A percentile compares a stretch with the other conserved stretches of the same genome.
Evolutionary conservation across 2,329 filamentous ascomycete species (phyloP).

Genomic region (Akanthomyces lecanii): DNA sequence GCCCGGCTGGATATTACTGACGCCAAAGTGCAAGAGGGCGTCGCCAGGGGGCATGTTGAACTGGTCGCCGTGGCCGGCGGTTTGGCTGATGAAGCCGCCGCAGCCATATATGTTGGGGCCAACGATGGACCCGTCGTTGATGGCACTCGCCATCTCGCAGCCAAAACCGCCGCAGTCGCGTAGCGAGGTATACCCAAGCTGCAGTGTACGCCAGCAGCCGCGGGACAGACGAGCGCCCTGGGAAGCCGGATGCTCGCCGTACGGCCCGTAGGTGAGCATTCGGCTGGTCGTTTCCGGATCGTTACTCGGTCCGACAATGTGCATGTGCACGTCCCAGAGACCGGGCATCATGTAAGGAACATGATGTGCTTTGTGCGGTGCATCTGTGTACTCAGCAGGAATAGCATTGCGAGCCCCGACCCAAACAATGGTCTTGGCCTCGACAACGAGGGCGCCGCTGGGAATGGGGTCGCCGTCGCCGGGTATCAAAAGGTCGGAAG

Average conservation of each 20-base stretch:
- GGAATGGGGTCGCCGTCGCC: conserved; percentile 32
- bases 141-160: conserved; percentile 38
- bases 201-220: conserved; percentile 35
- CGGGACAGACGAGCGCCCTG: conserved; percentile 36
- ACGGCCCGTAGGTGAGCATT: conserved; percentile 23
- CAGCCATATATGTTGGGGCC: conserved; percentile 48
- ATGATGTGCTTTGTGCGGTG: conserved; percentile 24
- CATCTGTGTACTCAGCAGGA: conserved; percentile 27
- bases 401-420: conserved; percentile 29
- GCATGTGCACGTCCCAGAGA: conserved; percentile 50
- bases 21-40: conserved; percentile 32
- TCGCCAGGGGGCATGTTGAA: conserved; percentile 33
- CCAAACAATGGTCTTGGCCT: conserved; percentile 36
- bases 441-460: conserved; percentile 33
- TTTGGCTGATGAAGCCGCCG: conserved; percentile 40
- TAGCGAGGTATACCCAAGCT: conserved; percentile 47
- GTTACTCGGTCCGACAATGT: conserved; percentile 36
- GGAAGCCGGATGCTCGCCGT: conserved; percentile 29
- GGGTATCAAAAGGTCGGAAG: conserved; percentile 33
- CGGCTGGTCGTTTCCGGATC: conserved; percentile 21
- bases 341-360: conserved; percentile 47
- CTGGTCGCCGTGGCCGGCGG: conserved; percentile 44
- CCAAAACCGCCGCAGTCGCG: conserved; percentile 47
- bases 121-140: conserved; percentile 40
- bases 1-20: conserved; percentile 27